A percentile compares a stretch with the other conserved stretches of the same genome.
Evolutionary conservation across 1,139 yeast genomes (phyloP).

Genomic region (Taiozyma onychis): DNA sequence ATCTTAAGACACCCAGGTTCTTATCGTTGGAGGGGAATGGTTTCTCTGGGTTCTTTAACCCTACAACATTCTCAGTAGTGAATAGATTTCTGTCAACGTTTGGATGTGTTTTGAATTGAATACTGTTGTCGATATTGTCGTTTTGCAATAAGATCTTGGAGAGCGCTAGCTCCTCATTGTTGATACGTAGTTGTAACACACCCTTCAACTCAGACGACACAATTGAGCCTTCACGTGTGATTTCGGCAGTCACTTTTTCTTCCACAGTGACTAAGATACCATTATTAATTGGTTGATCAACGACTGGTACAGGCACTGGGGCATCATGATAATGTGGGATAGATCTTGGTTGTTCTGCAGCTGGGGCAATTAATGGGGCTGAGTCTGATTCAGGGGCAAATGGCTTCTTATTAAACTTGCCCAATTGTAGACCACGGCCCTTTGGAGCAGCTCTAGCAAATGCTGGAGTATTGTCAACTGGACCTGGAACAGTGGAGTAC

Average conservation of each 20-base stretch:
- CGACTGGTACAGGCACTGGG: constrained; percentile 16
- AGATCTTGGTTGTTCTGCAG: constrained; percentile 1
- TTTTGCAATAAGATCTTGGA: constrained; percentile 57
- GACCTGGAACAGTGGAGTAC: constrained; percentile 22
- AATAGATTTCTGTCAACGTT: constrained; percentile 81
- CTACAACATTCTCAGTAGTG: constrained; percentile 50
- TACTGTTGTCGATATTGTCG: constrained; percentile 39
- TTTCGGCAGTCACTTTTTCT: constrained; percentile 73
- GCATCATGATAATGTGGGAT: constrained; percentile 19
- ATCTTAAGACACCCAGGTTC: constrained; percentile 84
- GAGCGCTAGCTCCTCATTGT: constrained; percentile 60
- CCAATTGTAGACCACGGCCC: constrained; percentile 79
- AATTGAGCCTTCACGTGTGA: constrained; percentile 81
- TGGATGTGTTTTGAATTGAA: constrained; percentile 91
- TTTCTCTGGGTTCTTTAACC: constrained; percentile 69
- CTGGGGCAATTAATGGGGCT: constrained; percentile 39
- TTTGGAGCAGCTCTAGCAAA: constrained; percentile 37
- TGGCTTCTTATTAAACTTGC: constrained; percentile 46
- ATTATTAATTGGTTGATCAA: constrained; percentile 41
- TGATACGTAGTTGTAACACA: constrained; percentile 82
- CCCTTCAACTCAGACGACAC: constrained; percentile 80
- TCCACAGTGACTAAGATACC: constrained; percentile 76
- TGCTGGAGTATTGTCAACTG: constrained; percentile 29
- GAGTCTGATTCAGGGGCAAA: constrained; percentile 30
- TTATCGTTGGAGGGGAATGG: constrained; percentile 91